Evolutionary conservation across 257 asterid genomes (phyloP).

Genomic region (Solanum chmielewskii): DNA sequence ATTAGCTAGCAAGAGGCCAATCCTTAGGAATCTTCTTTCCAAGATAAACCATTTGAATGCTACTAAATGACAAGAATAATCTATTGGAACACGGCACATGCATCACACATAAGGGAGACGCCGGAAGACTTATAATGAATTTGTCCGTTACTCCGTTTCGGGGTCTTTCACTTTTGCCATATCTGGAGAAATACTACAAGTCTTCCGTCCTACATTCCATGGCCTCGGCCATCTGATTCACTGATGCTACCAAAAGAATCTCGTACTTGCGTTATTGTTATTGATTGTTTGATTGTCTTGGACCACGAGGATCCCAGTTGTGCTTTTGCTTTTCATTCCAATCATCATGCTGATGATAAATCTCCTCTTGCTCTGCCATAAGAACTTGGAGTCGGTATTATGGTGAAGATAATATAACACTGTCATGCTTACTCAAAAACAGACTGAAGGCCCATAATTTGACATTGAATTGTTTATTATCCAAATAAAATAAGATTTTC

Average conservation of each 20-base stretch:
- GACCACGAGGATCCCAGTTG: neutral
- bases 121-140: neutral
- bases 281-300: neutral
- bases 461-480: neutral
- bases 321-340: neutral
- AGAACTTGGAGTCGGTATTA: neutral
- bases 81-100: neutral
- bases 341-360: neutral
- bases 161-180: neutral
- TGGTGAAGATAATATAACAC: neutral
- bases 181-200: neutral
- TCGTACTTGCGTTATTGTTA: neutral
- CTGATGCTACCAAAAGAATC: neutral
- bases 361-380: neutral
- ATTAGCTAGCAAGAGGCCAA: neutral
- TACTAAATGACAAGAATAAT: neutral
- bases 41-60: neutral
- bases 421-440: neutral
- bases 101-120: neutral
- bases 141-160: neutral
- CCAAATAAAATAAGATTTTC: neutral
- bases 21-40: neutral
- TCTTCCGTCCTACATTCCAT: neutral
- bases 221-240: neutral
- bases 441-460: neutral